These are phyloP conservation scores for Gardenia jasminoides DNA, from an alignment of 257 asterid genomes.

Conservation along the genomic window DNA sequence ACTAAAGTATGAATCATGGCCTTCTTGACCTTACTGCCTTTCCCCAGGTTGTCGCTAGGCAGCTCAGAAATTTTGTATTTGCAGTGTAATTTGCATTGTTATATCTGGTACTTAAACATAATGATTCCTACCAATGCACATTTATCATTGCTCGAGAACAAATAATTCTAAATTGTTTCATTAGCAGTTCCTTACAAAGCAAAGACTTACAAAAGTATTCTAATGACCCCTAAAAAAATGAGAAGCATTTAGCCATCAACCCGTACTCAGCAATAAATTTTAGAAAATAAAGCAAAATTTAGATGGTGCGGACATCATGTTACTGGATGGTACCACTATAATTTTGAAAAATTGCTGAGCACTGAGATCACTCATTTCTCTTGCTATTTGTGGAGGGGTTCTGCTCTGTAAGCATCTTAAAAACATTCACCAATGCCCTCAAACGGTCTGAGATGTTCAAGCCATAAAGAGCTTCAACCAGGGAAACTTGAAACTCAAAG, in stretches of 20 bases:
- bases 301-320: neutral
- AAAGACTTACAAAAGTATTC: neutral
- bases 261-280: neutral
- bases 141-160: no score
- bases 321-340: neutral
- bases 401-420: slow-evolving; percentile 68
- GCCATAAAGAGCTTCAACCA: slow-evolving; percentile 81
- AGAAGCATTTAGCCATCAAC: neutral
- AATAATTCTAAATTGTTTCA: neutral
- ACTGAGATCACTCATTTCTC: slow-evolving; percentile 36
- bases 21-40: neutral
- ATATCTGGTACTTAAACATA: no score
- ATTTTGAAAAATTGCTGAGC: neutral
- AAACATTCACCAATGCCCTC: slow-evolving; percentile 67
- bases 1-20: slow-evolving; percentile 28
- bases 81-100: neutral
- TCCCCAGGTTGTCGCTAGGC: no score
- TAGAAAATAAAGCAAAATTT: neutral
- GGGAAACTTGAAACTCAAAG: slow-evolving; percentile 73
- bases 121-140: no score
- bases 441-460: slow-evolving; percentile 70
- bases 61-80: neutral
- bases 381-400: slow-evolving; percentile 36
- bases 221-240: neutral
- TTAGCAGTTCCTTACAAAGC: neutral